Conservation (phyloP, 345 rosid species). For the Pistacia atlantica region DNA sequence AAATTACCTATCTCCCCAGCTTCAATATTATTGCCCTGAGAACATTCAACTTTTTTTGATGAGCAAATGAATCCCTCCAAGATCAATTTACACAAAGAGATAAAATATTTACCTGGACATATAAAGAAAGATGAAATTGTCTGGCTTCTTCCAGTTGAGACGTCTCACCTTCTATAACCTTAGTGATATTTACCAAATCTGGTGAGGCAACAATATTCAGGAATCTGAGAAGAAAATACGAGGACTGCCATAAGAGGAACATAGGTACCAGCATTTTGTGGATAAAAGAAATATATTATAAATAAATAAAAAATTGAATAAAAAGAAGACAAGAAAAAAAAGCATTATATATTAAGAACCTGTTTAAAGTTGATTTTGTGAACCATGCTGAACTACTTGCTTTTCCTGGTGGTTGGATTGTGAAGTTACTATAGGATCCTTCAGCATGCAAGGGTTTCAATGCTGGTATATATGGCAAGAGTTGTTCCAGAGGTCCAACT, state of each 20-base stretch:
- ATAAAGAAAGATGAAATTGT: conserved; percentile 57
- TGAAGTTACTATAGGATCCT: conserved; percentile 51
- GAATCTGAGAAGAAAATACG: conserved; percentile 41
- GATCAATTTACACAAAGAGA: conserved; percentile 5
- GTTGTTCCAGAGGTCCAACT: conserved; percentile 45
- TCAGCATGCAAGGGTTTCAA: conserved; percentile 33
- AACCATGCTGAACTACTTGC: conserved; percentile 47
- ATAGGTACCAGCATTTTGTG: not conserved
- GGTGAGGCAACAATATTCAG: conserved; percentile 44
- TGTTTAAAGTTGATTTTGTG: conserved; percentile 53
- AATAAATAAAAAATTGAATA: not conserved
- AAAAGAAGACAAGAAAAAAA: conserved; percentile 7
- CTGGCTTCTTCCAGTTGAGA: conserved; percentile 66
- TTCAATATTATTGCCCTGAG: conserved; percentile 30
- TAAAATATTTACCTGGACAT: conserved; percentile 38
- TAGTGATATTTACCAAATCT: conserved; percentile 37
- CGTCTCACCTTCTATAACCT: conserved; percentile 51
- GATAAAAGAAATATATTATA: not conserved
- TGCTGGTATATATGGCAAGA: conserved; percentile 53
- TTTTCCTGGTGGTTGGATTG: conserved; percentile 41
- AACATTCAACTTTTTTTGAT: conserved; percentile 16
- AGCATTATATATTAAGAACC: conserved; percentile 32
- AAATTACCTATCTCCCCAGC: conserved; percentile 27
- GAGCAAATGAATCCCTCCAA: conserved; percentile 3
- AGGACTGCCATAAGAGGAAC: not conserved